Conservation (phyloP, 2,329 filamentous ascomycete species). For the Diaporthe ilicicola region DNA sequence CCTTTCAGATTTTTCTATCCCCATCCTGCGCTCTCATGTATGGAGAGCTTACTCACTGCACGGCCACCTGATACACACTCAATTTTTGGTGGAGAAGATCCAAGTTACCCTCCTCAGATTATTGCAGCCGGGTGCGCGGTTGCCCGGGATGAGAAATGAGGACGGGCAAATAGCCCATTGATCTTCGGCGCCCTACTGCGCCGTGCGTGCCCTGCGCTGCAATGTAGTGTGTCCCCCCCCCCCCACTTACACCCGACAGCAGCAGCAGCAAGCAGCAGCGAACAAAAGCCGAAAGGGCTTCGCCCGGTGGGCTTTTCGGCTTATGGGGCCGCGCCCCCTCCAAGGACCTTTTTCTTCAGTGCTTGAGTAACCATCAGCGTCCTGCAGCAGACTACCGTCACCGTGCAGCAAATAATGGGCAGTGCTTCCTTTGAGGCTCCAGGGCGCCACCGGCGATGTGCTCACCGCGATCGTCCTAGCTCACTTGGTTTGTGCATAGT, state of each 20-base stretch:
- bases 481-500: not conserved
- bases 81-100: no score
- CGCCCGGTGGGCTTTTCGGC: slow-evolving; percentile 16
- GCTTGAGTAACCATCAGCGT: not conserved
- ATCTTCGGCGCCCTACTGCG: no score
- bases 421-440: not conserved
- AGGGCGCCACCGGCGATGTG: not conserved
- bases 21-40: no score
- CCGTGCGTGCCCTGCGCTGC: not conserved
- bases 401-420: not conserved
- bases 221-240: no score
- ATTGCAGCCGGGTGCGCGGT: no score
- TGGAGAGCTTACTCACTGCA: no score
- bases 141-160: no score
- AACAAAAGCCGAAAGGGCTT: not conserved
- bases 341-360: not conserved
- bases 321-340: not conserved
- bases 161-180: no score
- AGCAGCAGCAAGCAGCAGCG: no score
- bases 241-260: slow-evolving; percentile 17
- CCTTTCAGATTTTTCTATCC: no score
- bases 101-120: no score
- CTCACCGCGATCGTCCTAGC: not conserved
- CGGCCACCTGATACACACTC: no score
- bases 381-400: not conserved